A percentile compares a stretch with the other conserved stretches of the same genome.
phyloP scores from a whole-genome alignment of 768 basidiomycete genomes.

The Leccinum disarticulatum region DNA sequence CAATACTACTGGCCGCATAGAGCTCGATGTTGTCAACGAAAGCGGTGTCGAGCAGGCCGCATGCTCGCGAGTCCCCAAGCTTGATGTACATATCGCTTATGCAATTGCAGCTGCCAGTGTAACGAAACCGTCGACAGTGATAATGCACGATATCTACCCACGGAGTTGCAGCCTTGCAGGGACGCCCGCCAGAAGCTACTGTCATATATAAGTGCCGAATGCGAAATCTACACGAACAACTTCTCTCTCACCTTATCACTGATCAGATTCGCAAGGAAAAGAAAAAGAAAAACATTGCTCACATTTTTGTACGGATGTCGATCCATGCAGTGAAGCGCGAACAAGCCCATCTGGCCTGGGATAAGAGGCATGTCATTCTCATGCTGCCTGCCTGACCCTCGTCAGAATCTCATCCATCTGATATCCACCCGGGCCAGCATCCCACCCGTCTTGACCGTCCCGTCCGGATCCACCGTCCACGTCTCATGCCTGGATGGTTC shows the following conservation, averaged over 20 bases:
- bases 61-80: too few species aligned
- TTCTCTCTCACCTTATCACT: not conserved
- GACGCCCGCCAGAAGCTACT: not conserved
- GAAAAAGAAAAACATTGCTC: not conserved
- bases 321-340: conserved; percentile 55
- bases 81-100: too few species aligned
- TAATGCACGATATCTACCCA: not conserved
- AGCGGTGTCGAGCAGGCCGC: too few species aligned
- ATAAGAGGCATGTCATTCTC: conserved; percentile 47
- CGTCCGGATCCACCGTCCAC: conserved; percentile 53
- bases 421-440: conserved; percentile 37
- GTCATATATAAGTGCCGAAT: not conserved
- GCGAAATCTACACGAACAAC: not conserved
- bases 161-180: not conserved
- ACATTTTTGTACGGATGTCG: conserved; percentile 30
- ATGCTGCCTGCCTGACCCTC: not conserved
- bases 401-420: not conserved
- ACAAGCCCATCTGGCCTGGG: conserved; percentile 58
- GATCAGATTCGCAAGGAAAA: not conserved
- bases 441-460: conserved; percentile 46
- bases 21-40: too few species aligned
- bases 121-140: too few species aligned
- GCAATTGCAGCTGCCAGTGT: too few species aligned
- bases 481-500: conserved; percentile 67
- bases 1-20: too few species aligned